Conservation (phyloP, 495 filamentous ascomycete genomes). For the Entonaema liquescens region DNA sequence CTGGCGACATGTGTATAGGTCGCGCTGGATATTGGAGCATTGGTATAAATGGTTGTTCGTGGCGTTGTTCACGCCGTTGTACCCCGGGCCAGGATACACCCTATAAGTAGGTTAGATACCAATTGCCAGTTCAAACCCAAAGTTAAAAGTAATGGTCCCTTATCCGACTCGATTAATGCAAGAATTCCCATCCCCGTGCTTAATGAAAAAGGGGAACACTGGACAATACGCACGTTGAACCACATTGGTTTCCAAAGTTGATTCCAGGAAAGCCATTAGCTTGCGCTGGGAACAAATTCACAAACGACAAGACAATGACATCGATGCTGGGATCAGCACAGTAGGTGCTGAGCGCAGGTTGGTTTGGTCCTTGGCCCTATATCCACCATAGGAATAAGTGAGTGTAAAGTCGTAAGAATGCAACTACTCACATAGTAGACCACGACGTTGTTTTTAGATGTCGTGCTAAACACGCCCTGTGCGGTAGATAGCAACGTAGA, state of each 20-base stretch:
- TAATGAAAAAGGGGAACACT: neutral
- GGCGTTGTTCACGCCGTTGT: constrained; percentile 36
- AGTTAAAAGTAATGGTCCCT: neutral
- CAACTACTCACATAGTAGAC: constrained; percentile 58
- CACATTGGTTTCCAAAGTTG: constrained; percentile 75
- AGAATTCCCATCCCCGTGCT: neutral
- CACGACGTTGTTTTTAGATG: constrained; percentile 56
- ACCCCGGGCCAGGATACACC: constrained; percentile 46
- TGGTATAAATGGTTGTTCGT: constrained; percentile 41
- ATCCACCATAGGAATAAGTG: neutral
- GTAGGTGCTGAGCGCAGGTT: constrained; percentile 60
- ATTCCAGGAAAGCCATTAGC: constrained; percentile 63
- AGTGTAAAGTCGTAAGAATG: neutral
- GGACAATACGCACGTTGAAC: constrained; percentile 37
- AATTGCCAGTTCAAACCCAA: too few relatives aligned
- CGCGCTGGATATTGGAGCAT: constrained; percentile 49
- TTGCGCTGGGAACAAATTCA: constrained; percentile 69
- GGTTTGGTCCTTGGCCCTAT: constrained; percentile 57
- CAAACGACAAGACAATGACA: constrained; percentile 73
- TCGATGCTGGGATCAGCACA: constrained; percentile 68
- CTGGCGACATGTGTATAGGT: constrained; percentile 60
- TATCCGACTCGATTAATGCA: neutral
- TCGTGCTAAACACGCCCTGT: constrained; percentile 28
- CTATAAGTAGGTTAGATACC: neutral
- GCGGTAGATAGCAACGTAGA: constrained; percentile 14